Base-by-base conservation (phyloP, 164 flowering plant species). In the Magnolia sinica region DNA sequence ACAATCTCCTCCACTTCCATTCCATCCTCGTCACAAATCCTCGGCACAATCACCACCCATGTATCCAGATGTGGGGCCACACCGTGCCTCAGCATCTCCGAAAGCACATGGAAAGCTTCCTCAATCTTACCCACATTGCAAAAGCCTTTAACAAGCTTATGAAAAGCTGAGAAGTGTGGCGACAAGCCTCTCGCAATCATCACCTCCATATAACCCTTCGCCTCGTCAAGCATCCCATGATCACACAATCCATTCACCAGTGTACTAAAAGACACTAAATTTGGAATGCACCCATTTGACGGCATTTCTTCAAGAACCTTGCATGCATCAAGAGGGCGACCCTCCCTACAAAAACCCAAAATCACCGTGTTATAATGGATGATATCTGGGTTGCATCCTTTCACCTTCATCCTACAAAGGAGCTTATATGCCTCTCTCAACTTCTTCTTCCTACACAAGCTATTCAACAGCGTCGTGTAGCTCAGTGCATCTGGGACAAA, bases 361-460 rank as follows among this genome's bases (percentile, higher is more conserved):
- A 95, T 88, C 59, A 95, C 89, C 0, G 97, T 95, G 75, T 92
- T 95, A 67, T 90, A 93, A 84, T 95, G 98, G 29, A 90, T 86
- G 52, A 95, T 86, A 79, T 95, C 97, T 16, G 98, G 98, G 74
- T 92, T 89, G 79, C 98, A 93, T 8, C 98, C 98, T 74, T 89
- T 92, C 64, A 91, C 90, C 79, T 91, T 95, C 98, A 95, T 95
- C 78, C 97, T 85, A 76, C 96, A 95, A n/a, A 93, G 91, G 82
- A 93, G 89, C 88, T 93, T 95, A 76, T 93, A 95, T 0, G 98
- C 98, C 83, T 95, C 98, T 70, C 87, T 85, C 23, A 93, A 86
- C 86, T 90, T 86, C 86, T 87, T 93, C 83, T 92, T 95, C 96
- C 98, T 88, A 72, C 98, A 95, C 87, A 95, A 85, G 82, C 94